Base-by-base conservation (phyloP, 1,284 basidiomycete genomes). In the Irpex lacteus region DNA sequence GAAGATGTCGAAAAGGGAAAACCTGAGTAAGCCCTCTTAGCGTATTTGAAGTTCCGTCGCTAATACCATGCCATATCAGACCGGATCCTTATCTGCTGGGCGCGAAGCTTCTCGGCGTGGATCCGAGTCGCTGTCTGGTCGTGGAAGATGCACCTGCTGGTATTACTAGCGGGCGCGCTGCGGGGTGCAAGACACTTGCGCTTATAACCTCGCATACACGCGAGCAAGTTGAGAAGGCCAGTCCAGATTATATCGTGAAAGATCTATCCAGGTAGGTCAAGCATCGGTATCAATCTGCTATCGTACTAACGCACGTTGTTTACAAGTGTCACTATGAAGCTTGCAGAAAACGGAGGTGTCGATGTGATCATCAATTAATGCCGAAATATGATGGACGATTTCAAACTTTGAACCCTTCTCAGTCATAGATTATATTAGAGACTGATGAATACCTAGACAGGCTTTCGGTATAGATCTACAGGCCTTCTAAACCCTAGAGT, bases 81-180 rank as follows among this genome's bases (percentile, higher is more conserved):
- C 94, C 95, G 6, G 94, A 95, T 71, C 95, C 95, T 5, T 97
- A 95, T 78, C 77, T 92, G 60, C 80, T 89, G 37, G 91, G 90
- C 11, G 91, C 91, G 21, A 75, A 86, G 70, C 80, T 79, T 64
- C 87, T 85, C 71, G 82, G 85, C 1, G 84, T 88, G 9, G 80
- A 84, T 44, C 85, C 88, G 32, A 75, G 80, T 60, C 83, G 83
- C 47, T 93, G 90, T 85, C 80, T 96, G 60, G 94, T 96, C 8
- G 83, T 96, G 50, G 94, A 96, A 74, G 95, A 96, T 77, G 92
- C 95, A 1, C 94, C 94, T 0, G 85, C 85, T 5, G 95, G 94
- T 13, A 81, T 96, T 63, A 80, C 78, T 53, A 89, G 91, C 62
- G 94, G 94, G 7, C 80, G 85, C 37, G 85, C 88, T 0, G 91